Percentiles rank a stretch among this genome's conserved stretches.
Conservation (phyloP, 2,329 filamentous ascomycete species). For the Calonectria pseudoturangicola region DNA sequence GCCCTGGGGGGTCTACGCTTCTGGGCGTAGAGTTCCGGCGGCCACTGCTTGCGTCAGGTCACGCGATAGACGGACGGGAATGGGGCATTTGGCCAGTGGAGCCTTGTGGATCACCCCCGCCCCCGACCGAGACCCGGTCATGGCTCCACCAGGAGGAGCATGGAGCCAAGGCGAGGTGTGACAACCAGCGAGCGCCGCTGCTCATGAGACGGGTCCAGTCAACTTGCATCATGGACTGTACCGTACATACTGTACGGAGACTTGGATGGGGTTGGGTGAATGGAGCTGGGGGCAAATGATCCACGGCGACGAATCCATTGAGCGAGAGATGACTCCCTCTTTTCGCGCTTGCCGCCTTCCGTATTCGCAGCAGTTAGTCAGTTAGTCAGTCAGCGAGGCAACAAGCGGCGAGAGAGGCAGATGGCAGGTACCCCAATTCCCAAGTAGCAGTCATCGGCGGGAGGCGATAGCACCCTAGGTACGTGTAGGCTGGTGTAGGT, state of each 20-base stretch:
- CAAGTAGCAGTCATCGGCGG: background rate
- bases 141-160: slow-evolving; percentile 28
- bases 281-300: slow-evolving; percentile 8
- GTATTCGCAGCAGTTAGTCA: slow-evolving; percentile 17
- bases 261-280: slow-evolving; percentile 15
- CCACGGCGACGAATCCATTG: slow-evolving; percentile 17
- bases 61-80: slow-evolving; percentile 56
- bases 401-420: background rate
- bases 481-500: too few relatives aligned
- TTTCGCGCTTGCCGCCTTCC: slow-evolving; percentile 5
- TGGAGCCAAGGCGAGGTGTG: slow-evolving; percentile 35
- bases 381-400: too few relatives aligned
- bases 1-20: slow-evolving; percentile 24
- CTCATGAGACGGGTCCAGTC: slow-evolving; percentile 5
- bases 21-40: slow-evolving; percentile 46
- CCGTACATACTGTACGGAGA: slow-evolving; percentile 21
- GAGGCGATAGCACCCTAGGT: slow-evolving; percentile 3
- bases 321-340: slow-evolving; percentile 18
- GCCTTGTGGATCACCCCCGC: slow-evolving; percentile 30
- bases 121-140: slow-evolving; percentile 44
- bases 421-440: background rate
- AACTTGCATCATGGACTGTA: slow-evolving; percentile 4
- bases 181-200: slow-evolving; percentile 24
- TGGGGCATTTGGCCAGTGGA: slow-evolving; percentile 47
- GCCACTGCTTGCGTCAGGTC: slow-evolving; percentile 58